Evolutionary conservation across 139 green algal species (phyloP), one percentile per base, ranked within the genome.

Genomic region (Micractinium sp.): DNA sequence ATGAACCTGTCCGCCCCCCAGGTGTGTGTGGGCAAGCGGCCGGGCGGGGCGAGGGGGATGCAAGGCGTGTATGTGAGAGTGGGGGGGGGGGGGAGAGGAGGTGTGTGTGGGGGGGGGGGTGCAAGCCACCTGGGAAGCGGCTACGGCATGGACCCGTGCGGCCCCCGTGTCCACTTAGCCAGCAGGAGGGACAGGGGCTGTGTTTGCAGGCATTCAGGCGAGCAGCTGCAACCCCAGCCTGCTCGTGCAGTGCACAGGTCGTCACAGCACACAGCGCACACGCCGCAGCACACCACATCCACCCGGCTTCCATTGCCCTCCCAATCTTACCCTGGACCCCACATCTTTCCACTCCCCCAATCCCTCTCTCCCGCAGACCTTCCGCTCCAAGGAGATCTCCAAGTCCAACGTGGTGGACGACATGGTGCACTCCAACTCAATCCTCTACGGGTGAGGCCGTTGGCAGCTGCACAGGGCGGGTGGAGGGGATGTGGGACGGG

Each of bases 391-490:
- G 90, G 94, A 99, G 93, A 99, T 99, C 92, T 97, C 93, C 88
- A 99, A 99, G 93, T 96, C 90, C 86, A 99, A 99, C 85, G 98
- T 99, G 29, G 98, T 99, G 23, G 98, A 99, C 85, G 98, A 99
- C 94, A 99, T 99, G 97, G 98, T 99, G 15, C 90, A 90, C 66
- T 96, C 90, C 82, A 99, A 99, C 95, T 76, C 71, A 38, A 95
- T 99, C 36, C 94, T 99, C 25, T 99, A 99, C 90, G 92, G 90
- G 85, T 89, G 73, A 77, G 81, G 3, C 19, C 4, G n/a, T n/a
- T 2, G 18, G 31, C 25, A 0, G 41, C 20, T 2, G 36, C 35
- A 20, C 1, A 18, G 36, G 2, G 35, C 35, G 35, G 16, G 33
- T 3, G 15, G 73, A 41, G n/a, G 31, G n/a, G 47, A 56, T 56